These are phyloP conservation scores for Stagonosporopsis cucurbitacearum DNA, from an alignment of 2,329 filamentous ascomycete species.

Conservation along the genomic window DNA sequence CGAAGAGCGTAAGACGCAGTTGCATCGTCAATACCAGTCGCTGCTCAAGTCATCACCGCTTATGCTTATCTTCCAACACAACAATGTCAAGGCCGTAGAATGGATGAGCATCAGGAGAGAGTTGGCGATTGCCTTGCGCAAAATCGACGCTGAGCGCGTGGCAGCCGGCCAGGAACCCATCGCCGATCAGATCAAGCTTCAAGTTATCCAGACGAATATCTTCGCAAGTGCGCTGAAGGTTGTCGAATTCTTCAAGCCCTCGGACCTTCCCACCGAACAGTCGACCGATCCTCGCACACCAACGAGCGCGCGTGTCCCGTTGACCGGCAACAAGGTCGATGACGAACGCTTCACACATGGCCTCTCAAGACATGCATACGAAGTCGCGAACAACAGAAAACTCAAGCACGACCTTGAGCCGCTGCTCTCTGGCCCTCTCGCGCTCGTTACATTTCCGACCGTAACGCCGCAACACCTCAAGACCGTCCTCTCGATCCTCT, in stretches of 20 bases:
- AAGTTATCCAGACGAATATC: conserved; percentile 88
- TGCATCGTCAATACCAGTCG: conserved; percentile 85
- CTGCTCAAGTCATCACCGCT: conserved; percentile 84
- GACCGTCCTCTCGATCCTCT: conserved; percentile 77
- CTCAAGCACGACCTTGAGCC: conserved; percentile 70
- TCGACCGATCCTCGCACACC: conserved; percentile 42
- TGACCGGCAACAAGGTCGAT: conserved; percentile 45
- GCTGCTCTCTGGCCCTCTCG: conserved; percentile 81
- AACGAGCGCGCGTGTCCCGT: conserved; percentile 43
- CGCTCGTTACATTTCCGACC: conserved; percentile 77
- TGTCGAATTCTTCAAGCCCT: conserved; percentile 75
- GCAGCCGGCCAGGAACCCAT: conserved; percentile 60
- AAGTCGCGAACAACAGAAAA: conserved; percentile 57
- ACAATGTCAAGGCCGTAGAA: conserved; percentile 76
- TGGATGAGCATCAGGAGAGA: conserved; percentile 77
- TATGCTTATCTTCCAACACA: conserved; percentile 85
- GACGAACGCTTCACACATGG: conserved; percentile 65
- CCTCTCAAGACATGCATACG: conserved; percentile 63
- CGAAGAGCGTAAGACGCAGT: conserved; percentile 87
- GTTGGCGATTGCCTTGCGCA: conserved; percentile 65
- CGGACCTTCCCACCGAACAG: conserved; percentile 26
- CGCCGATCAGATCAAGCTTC: conserved; percentile 71
- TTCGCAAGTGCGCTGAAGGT: conserved; percentile 84
- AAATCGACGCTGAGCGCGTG: conserved; percentile 73
- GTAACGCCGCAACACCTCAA: conserved; percentile 86